These are phyloP conservation scores for Euphorbia celastroides DNA, from an alignment of 441 rosid genomes.

Conservation along the genomic window DNA sequence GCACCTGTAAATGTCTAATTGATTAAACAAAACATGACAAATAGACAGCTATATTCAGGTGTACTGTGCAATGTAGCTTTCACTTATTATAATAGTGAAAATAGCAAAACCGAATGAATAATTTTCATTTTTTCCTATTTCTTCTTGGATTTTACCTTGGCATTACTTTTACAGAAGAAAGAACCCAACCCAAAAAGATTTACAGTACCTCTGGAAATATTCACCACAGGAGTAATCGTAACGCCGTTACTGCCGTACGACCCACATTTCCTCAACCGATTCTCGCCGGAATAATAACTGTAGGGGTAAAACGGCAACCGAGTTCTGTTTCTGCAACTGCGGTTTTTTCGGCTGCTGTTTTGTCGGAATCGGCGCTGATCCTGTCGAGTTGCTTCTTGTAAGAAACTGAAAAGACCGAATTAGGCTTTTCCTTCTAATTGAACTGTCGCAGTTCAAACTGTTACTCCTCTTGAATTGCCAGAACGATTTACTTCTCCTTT, in stretches of 20 bases:
- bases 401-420: constrained; percentile 62
- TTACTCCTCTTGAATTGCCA: constrained; percentile 82
- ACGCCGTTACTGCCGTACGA: constrained; percentile 47
- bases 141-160: constrained; percentile 68
- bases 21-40: constrained; percentile 17
- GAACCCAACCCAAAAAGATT: constrained; percentile 68
- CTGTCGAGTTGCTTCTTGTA: constrained; percentile 84
- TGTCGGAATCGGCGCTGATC: constrained; percentile 61
- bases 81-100: background rate
- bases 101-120: background rate
- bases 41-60: constrained; percentile 40
- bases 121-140: constrained; percentile 17
- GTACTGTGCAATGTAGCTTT: constrained; percentile 14
- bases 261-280: constrained; percentile 41
- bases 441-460: constrained; percentile 56
- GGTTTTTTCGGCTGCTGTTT: constrained; percentile 47
- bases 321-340: constrained; percentile 41
- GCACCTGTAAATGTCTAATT: constrained; percentile 40
- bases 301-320: constrained; percentile 31
- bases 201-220: constrained; percentile 62
- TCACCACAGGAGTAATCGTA: constrained; percentile 60
- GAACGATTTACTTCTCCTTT: constrained; percentile 39
- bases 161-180: constrained; percentile 60
- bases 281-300: constrained; percentile 23
- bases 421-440: constrained; percentile 38